Conservation (phyloP, 306 rosid genomes). For the Quercus aquifolioides region DNA sequence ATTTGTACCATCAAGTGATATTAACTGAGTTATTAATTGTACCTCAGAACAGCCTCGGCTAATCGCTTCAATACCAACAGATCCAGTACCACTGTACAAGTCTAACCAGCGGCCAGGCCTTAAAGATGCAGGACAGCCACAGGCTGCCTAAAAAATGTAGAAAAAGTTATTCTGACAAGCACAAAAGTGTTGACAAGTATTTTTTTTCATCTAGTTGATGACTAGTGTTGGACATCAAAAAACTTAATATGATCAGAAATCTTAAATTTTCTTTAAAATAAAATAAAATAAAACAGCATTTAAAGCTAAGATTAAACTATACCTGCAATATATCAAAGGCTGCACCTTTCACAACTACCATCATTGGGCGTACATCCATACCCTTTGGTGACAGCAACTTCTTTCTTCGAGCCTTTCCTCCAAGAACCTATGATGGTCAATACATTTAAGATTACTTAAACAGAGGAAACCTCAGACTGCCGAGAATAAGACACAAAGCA, state of each 20-base stretch:
- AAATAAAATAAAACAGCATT: neutral
- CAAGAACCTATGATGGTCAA: slow-evolving; percentile 60
- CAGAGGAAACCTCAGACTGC: neutral
- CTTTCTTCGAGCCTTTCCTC: slow-evolving; percentile 85
- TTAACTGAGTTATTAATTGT: slow-evolving; percentile 15
- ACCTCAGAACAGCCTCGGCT: slow-evolving; percentile 97
- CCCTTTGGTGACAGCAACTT: slow-evolving; percentile 91
- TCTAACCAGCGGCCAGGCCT: slow-evolving; percentile 98
- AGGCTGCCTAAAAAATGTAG: slow-evolving; percentile 65
- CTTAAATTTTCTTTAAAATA: neutral
- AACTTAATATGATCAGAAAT: neutral
- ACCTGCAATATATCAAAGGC: slow-evolving; percentile 95
- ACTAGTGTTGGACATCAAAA: neutral
- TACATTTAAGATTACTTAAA: neutral
- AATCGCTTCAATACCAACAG: slow-evolving; percentile 97
- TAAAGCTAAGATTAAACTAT: slow-evolving; percentile 1
- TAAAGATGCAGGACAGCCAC: slow-evolving; percentile 86
- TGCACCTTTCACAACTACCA: slow-evolving; percentile 98
- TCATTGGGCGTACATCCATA: slow-evolving; percentile 98
- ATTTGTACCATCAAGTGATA: slow-evolving; percentile 4
- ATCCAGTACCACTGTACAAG: slow-evolving; percentile 96
- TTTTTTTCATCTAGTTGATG: slow-evolving; percentile 7
- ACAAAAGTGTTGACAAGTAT: neutral
- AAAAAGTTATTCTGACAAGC: slow-evolving; percentile 18
- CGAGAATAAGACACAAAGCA: neutral